Evolutionary conservation across 2,329 filamentous ascomycete genomes (phyloP).

Genomic region (Cytospora piceicola): DNA sequence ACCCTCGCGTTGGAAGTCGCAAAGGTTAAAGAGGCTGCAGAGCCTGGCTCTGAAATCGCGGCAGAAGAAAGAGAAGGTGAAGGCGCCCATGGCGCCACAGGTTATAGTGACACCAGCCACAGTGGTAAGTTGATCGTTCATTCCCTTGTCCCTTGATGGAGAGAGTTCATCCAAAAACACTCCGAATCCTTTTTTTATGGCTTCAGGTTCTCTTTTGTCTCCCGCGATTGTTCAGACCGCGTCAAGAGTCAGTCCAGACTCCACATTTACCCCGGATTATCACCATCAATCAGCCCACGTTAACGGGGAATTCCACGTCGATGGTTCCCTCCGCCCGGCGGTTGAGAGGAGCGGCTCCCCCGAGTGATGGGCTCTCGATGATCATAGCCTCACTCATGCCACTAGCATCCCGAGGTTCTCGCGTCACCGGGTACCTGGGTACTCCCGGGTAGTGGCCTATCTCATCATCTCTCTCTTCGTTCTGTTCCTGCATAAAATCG

Average conservation of each 20-base stretch:
- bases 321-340: slow-evolving; percentile 5
- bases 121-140: slow-evolving; percentile 24
- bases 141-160: slow-evolving; percentile 2
- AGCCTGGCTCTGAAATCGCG: slow-evolving; percentile 12
- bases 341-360: slow-evolving; percentile 8
- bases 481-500: slow-evolving; percentile 21
- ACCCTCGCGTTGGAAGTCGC: slow-evolving; percentile 18
- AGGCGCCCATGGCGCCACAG: slow-evolving; percentile 19
- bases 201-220: neutral
- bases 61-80: slow-evolving; percentile 15
- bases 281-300: slow-evolving; percentile 25
- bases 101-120: slow-evolving; percentile 22
- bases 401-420: neutral
- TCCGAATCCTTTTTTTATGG: neutral
- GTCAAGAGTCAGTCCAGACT: slow-evolving; percentile 17
- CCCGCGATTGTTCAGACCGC: slow-evolving; percentile 1
- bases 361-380: neutral
- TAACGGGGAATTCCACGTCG: slow-evolving; percentile 24
- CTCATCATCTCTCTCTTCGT: slow-evolving; percentile 6
- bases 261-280: slow-evolving; percentile 32
- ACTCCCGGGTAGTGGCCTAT: neutral
- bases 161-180: neutral
- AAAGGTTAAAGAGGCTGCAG: slow-evolving; percentile 20
- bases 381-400: slow-evolving; percentile 12
- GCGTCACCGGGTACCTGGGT: slow-evolving; percentile 11